phyloP scores from a whole-genome alignment of 2,329 filamentous ascomycete genomes.

The Penicillium sp. region DNA sequence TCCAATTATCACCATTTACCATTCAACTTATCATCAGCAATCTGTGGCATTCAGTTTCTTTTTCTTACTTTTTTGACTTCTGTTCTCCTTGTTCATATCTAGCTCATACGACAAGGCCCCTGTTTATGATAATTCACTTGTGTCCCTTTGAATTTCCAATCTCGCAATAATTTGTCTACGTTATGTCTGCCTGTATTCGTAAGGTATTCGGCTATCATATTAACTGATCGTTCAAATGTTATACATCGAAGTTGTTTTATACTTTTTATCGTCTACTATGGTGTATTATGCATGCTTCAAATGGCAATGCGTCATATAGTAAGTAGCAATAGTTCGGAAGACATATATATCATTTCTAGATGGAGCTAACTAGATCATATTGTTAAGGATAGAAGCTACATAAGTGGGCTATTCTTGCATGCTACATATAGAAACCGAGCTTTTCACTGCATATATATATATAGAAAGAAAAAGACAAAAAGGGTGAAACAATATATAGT shows the following conservation, averaged over 20 bases:
- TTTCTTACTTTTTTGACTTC: background rate
- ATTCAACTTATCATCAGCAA: background rate
- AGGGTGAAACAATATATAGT: background rate
- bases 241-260: no score
- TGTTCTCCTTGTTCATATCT: background rate
- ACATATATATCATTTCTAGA: background rate
- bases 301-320: background rate
- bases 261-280: no score
- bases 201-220: background rate
- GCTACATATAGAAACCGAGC: background rate
- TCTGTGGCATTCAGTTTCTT: background rate
- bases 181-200: background rate
- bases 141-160: background rate
- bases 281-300: no score
- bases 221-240: no score
- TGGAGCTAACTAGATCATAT: background rate
- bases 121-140: background rate
- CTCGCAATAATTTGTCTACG: background rate
- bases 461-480: background rate
- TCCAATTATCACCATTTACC: constrained; percentile 11
- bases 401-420: background rate
- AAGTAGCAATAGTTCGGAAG: background rate
- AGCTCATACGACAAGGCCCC: background rate
- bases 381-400: background rate
- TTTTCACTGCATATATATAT: background rate